Conservation (phyloP, 805 yeast genomes). For the Kazachstania bromeliacearum region DNA sequence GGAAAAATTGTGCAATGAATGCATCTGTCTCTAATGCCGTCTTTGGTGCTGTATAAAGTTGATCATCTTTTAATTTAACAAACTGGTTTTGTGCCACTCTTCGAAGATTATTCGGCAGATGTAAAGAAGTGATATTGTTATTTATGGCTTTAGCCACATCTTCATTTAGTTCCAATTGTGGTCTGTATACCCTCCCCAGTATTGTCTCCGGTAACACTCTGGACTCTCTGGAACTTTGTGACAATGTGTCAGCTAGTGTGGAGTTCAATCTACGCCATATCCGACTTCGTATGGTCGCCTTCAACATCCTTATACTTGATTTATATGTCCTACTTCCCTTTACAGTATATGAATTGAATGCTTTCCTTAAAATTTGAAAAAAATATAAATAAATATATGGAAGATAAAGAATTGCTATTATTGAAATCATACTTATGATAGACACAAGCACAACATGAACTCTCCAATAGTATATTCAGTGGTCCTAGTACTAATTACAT, state of each 20-base stretch:
- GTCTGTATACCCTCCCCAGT: constrained; percentile 42
- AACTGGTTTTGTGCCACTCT: constrained; percentile 51
- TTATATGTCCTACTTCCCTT: too few species aligned
- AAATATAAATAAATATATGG: too few species aligned
- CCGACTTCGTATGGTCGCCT: too few species aligned
- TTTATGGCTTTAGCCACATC: constrained; percentile 49
- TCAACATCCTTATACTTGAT: too few species aligned
- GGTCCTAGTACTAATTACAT: too few species aligned
- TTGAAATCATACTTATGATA: too few species aligned
- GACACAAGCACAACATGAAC: too few species aligned
- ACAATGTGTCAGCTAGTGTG: not conserved
- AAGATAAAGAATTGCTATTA: too few species aligned
- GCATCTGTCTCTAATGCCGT: constrained; percentile 58
- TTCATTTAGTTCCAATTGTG: constrained; percentile 47
- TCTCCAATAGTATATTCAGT: too few species aligned
- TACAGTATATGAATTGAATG: too few species aligned
- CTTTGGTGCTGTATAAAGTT: constrained; percentile 42
- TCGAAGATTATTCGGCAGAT: constrained; percentile 55
- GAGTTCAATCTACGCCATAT: constrained; percentile 43
- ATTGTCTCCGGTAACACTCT: constrained; percentile 51
- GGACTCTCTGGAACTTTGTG: not conserved
- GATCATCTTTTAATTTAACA: constrained; percentile 41
- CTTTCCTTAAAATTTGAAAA: too few species aligned
- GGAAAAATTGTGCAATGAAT: constrained; percentile 67
- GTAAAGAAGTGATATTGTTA: constrained; percentile 50